A percentile compares a stretch with the other conserved stretches of the same genome.
phyloP scores from a whole-genome alignment of 1,284 basidiomycete species.

The Hemileia vastatrix region DNA sequence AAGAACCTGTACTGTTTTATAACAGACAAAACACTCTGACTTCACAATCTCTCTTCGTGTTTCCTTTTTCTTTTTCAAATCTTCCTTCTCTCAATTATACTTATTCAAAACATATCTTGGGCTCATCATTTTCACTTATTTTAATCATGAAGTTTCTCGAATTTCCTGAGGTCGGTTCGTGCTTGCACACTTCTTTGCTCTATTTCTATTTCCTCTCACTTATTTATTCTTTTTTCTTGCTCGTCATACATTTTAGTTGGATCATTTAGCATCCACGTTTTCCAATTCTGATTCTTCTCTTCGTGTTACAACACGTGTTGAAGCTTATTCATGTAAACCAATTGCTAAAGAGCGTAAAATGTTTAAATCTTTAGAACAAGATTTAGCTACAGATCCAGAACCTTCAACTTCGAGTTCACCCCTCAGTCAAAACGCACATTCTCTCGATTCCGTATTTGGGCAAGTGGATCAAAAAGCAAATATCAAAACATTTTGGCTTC shows the following conservation, averaged over 20 bases:
- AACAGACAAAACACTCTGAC: too few species aligned
- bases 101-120: too few species aligned
- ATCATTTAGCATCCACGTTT: constrained; percentile 8
- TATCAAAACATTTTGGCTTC: constrained; percentile 79
- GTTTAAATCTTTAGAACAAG: constrained; percentile 79
- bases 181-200: neutral
- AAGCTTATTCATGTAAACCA: constrained; percentile 96
- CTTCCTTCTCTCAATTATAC: too few species aligned
- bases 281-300: constrained; percentile 8
- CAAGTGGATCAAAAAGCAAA: constrained; percentile 50
- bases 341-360: constrained; percentile 94
- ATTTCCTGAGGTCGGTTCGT: neutral
- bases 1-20: too few species aligned
- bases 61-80: too few species aligned
- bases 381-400: constrained; percentile 62
- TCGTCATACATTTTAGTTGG: neutral
- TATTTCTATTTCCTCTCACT: neutral
- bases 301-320: constrained; percentile 77
- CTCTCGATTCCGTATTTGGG: constrained; percentile 44
- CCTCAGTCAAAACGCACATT: constrained; percentile 19
- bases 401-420: constrained; percentile 58
- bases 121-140: too few species aligned
- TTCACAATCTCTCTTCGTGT: too few species aligned
- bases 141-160: constrained; percentile 6
- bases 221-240: neutral